phyloP scores from a whole-genome alignment of 2,329 filamentous ascomycete species.

The Metarhizium rileyi region DNA sequence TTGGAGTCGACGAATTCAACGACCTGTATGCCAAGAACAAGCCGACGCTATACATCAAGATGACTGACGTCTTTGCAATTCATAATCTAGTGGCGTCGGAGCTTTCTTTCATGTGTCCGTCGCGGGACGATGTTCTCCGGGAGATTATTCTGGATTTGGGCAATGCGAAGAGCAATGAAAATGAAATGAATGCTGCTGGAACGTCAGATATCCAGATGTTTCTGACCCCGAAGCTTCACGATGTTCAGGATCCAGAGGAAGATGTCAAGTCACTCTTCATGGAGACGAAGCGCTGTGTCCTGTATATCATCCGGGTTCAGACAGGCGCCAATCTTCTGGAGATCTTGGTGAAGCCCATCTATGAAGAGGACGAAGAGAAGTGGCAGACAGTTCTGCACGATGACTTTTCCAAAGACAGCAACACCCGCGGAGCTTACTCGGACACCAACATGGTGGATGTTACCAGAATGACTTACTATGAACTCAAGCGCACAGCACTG shows the following conservation, averaged over 20 bases:
- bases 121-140: constrained; percentile 75
- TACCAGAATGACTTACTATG: constrained; percentile 78
- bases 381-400: constrained; percentile 77
- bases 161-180: constrained; percentile 93
- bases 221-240: constrained; percentile 78
- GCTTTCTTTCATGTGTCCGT: constrained; percentile 65
- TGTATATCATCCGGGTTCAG: constrained; percentile 97
- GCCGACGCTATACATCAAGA: constrained; percentile 98
- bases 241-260: constrained; percentile 85
- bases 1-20: constrained; percentile 98
- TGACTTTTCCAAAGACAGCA: constrained; percentile 59
- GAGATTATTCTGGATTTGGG: constrained; percentile 91
- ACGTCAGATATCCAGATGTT: constrained; percentile 87
- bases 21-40: constrained; percentile 94
- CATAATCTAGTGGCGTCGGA: constrained; percentile 80
- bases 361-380: constrained; percentile 75
- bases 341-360: constrained; percentile 85
- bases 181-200: constrained; percentile 77
- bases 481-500: constrained; percentile 84
- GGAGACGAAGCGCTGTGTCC: constrained; percentile 92
- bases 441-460: constrained; percentile 83
- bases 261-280: constrained; percentile 90
- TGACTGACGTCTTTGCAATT: constrained; percentile 93
- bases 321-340: constrained; percentile 87
- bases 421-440: constrained; percentile 78